These are phyloP conservation scores for Daedalea quercina DNA, from an alignment of 768 basidiomycete genomes.

Conservation along the genomic window DNA sequence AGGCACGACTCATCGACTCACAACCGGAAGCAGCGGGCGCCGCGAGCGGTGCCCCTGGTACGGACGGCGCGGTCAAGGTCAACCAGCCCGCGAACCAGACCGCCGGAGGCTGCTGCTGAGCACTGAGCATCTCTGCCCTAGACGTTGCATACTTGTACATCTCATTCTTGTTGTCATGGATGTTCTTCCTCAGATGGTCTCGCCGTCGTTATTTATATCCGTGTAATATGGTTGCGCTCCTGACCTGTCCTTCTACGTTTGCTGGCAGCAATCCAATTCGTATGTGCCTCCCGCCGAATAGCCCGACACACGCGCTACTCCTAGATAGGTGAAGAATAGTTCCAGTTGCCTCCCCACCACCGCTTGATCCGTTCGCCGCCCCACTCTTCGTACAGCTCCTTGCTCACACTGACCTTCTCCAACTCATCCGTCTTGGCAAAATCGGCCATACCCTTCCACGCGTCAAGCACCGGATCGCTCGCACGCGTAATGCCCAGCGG, in stretches of 20 bases:
- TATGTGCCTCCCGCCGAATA: neutral
- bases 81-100: constrained; percentile 47
- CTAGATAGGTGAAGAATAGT: constrained; percentile 27
- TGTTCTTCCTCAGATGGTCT: neutral
- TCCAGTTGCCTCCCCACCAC: constrained; percentile 95
- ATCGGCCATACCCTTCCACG: constrained; percentile 91
- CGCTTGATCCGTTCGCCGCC: constrained; percentile 81
- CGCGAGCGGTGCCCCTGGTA: constrained; percentile 26
- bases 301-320: constrained; percentile 1
- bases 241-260: neutral
- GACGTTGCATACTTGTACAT: constrained; percentile 7
- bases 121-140: constrained; percentile 14
- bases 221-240: neutral
- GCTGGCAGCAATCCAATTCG: neutral
- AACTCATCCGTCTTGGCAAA: constrained; percentile 58
- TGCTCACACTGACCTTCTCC: constrained; percentile 50
- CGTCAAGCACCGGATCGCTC: constrained; percentile 61
- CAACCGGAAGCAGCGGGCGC: constrained; percentile 57
- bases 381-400: constrained; percentile 83
- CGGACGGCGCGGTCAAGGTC: constrained; percentile 58
- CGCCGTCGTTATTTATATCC: constrained; percentile 1
- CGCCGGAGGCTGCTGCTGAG: constrained; percentile 45
- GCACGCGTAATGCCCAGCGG: constrained; percentile 59
- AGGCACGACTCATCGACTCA: constrained; percentile 93
- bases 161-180: constrained; percentile 2